Percentiles rank a stretch among this genome's conserved stretches.
These are phyloP conservation scores for Phytopythium helicoides DNA, from an alignment of 352 stramenopile genomes.

Conservation along the genomic window DNA sequence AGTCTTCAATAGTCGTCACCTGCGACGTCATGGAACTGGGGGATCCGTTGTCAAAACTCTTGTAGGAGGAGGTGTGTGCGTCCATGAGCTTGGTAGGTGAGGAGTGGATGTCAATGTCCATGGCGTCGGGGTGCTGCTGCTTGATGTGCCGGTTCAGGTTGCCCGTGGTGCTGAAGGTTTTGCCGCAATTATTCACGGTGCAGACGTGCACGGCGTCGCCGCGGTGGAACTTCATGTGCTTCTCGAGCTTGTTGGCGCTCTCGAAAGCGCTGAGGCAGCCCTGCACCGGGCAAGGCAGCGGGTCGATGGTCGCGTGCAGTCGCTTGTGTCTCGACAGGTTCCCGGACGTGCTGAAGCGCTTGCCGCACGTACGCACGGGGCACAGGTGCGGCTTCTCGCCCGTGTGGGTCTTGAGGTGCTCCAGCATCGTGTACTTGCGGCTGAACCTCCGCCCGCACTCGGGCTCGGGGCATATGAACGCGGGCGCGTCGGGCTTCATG, in stretches of 20 bases:
- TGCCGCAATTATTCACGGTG: constrained; percentile 39
- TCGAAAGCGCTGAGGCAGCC: constrained; percentile 35
- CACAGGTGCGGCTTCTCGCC: constrained; percentile 51
- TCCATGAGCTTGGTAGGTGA: too few relatives aligned
- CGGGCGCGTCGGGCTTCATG: constrained; percentile 10
- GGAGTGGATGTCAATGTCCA: constrained; percentile 2
- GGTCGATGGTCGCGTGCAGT: constrained; percentile 41
- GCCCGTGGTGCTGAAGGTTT: constrained; percentile 54
- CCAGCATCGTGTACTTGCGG: constrained; percentile 43
- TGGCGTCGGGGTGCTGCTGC: constrained; percentile 27
- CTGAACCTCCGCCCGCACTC: constrained; percentile 30
- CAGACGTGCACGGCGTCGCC: constrained; percentile 44
- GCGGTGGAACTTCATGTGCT: constrained; percentile 56
- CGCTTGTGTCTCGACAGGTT: constrained; percentile 59
- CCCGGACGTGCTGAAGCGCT: constrained; percentile 54
- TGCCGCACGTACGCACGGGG: constrained; percentile 29
- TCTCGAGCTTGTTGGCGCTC: constrained; percentile 50
- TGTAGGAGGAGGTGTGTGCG: too few relatives aligned
- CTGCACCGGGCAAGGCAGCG: constrained; percentile 29
- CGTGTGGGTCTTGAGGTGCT: constrained; percentile 58
- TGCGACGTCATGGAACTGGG: too few relatives aligned
- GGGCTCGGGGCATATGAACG: constrained; percentile 26
- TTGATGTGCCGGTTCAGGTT: constrained; percentile 55
- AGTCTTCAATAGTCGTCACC: constrained; percentile 1
- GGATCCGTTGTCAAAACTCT: too few relatives aligned